phyloP scores from a whole-genome alignment of 169 alveolate genomes.

The Plasmodium vinckei region DNA sequence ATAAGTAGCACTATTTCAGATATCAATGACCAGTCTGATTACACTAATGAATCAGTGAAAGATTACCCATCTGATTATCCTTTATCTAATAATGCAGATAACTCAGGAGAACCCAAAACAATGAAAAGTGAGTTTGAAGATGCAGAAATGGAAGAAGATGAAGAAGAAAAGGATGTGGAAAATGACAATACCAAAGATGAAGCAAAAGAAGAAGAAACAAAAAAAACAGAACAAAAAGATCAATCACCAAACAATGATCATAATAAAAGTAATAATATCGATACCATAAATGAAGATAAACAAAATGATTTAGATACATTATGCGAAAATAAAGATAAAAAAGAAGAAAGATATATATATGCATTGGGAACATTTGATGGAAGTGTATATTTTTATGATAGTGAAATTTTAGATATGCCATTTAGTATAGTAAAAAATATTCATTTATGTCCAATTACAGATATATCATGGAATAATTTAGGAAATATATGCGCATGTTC shows the following conservation, averaged over 20 bases:
- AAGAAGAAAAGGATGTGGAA: conserved; percentile 17
- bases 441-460: conserved; percentile 94
- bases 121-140: conserved; percentile 22
- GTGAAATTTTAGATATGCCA: conserved; percentile 89
- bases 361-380: conserved; percentile 92
- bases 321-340: conserved; percentile 82
- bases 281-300: conserved; percentile 31
- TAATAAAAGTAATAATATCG: conserved; percentile 1
- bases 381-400: conserved; percentile 89
- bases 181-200: conserved; percentile 21
- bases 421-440: conserved; percentile 92
- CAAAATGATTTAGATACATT: conserved; percentile 62
- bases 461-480: conserved; percentile 94
- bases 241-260: conserved; percentile 41
- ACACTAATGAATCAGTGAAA: conserved; percentile 16
- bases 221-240: background rate
- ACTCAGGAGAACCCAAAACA: conserved; percentile 22
- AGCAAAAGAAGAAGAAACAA: conserved; percentile 29
- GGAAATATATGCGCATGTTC: conserved; percentile 92
- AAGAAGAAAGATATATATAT: conserved; percentile 86
- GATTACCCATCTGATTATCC: conserved; percentile 26
- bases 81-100: conserved; percentile 24
- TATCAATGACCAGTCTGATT: conserved; percentile 27
- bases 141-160: conserved; percentile 26
- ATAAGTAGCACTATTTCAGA: conserved; percentile 67